These are phyloP conservation scores for Stenogyne calaminthoides DNA, from an alignment of 305 asterid genomes.

Conservation along the genomic window DNA sequence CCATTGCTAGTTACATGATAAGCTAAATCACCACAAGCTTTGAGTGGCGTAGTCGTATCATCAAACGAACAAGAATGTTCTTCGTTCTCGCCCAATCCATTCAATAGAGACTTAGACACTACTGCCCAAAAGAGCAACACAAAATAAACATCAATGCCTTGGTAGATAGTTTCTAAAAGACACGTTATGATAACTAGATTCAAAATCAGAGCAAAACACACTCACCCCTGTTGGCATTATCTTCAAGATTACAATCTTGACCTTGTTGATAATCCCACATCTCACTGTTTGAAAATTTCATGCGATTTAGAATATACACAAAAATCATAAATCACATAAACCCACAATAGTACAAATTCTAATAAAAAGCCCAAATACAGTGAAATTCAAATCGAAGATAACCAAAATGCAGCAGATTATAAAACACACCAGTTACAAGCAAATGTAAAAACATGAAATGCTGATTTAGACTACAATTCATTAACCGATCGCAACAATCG, in stretches of 20 bases:
- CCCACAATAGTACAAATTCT: background rate
- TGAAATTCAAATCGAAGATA: background rate
- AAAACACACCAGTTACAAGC: conserved; percentile 21
- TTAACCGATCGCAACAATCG: conserved; percentile 27
- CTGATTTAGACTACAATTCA: conserved; percentile 10
- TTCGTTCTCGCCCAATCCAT: conserved; percentile 48
- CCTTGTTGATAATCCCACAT: conserved; percentile 74
- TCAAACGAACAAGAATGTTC: conserved; percentile 45
- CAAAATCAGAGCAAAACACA: conserved; percentile 15
- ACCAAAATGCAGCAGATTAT: conserved; percentile 6
- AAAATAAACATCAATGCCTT: conserved; percentile 28
- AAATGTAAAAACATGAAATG: background rate
- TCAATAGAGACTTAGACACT: conserved; percentile 44
- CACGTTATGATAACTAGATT: background rate
- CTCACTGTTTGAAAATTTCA: conserved; percentile 39
- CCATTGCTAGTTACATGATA: conserved; percentile 47
- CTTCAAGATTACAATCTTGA: conserved; percentile 50
- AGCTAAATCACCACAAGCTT: conserved; percentile 73
- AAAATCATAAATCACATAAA: conserved; percentile 14
- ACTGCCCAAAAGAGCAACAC: conserved; percentile 42
- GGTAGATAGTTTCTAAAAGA: background rate
- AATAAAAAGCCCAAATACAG: conserved; percentile 1
- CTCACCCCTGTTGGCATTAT: conserved; percentile 57
- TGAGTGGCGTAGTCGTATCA: conserved; percentile 68
- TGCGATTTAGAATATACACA: conserved; percentile 4